These are phyloP conservation scores for Staphylotrichum tortipilum DNA, from an alignment of 495 filamentous ascomycete species.

Conservation along the genomic window DNA sequence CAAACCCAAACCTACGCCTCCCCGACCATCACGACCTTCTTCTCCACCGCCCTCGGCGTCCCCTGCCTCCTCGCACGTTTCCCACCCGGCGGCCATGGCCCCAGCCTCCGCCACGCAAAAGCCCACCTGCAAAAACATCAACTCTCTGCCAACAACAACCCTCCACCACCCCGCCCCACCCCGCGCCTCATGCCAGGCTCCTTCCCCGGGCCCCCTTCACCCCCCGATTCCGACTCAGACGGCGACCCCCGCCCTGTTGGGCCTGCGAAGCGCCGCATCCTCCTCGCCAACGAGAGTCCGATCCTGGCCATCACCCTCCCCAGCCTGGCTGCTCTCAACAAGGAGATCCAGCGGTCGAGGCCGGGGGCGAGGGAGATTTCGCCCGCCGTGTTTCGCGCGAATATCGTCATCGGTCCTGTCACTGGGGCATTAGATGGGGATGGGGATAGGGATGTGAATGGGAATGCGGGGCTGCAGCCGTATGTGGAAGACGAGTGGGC, in stretches of 20 bases:
- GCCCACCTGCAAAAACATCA: constrained; percentile 52
- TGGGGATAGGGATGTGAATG: too few species aligned
- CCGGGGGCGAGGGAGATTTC: constrained; percentile 40
- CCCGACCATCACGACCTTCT: constrained; percentile 57
- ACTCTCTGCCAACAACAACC: constrained; percentile 1
- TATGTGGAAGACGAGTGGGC: constrained; percentile 53
- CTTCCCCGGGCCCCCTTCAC: constrained; percentile 46
- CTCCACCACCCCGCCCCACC: too few species aligned
- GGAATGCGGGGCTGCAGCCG: constrained; percentile 14
- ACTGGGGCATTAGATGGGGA: too few species aligned
- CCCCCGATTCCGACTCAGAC: constrained; percentile 43
- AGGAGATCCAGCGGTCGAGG: constrained; percentile 39
- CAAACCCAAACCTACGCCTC: constrained; percentile 58
- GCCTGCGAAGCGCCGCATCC: too few species aligned
- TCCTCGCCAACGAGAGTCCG: constrained; percentile 85
- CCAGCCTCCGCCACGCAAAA: constrained; percentile 55
- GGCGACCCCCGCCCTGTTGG: too few species aligned
- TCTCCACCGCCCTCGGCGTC: constrained; percentile 62
- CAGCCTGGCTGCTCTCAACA: constrained; percentile 70
- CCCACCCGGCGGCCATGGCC: constrained; percentile 48
- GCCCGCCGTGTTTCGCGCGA: constrained; percentile 68
- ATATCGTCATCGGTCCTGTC: constrained; percentile 55
- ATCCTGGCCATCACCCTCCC: constrained; percentile 75
- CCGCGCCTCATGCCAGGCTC: constrained; percentile 38
- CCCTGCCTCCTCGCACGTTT: constrained; percentile 76